Evolutionary conservation across 257 asterid species (phyloP).

Genomic region (Vinca minor): DNA sequence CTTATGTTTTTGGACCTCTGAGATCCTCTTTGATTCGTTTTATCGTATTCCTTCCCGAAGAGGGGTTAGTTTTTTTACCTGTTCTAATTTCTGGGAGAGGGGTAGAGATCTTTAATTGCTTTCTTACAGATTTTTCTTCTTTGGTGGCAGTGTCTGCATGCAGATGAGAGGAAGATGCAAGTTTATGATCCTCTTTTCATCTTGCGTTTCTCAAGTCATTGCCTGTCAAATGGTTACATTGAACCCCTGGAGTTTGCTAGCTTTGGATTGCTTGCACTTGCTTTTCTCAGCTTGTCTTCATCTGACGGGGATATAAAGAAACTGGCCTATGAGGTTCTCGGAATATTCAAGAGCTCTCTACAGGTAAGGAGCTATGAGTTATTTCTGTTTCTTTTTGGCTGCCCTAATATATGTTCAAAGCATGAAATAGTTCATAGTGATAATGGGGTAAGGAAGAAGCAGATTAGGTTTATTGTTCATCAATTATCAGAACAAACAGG

Average conservation of each 20-base stretch:
- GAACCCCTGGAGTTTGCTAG: conserved; percentile 86
- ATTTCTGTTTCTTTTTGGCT: no score
- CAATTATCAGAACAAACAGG: no score
- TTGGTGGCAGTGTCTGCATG: conserved; percentile 36
- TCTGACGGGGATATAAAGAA: conserved; percentile 63
- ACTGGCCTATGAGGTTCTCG: conserved; percentile 69
- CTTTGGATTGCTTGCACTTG: conserved; percentile 77
- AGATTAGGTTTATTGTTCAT: no score
- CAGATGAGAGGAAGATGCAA: conserved; percentile 33
- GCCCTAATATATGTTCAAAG: no score
- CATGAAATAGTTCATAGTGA: no score
- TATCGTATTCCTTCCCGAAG: not conserved
- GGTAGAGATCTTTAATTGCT: conserved; percentile 5
- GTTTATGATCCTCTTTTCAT: conserved; percentile 80
- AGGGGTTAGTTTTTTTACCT: not conserved
- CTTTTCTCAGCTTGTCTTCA: conserved; percentile 74
- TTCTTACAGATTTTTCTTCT: conserved; percentile 4
- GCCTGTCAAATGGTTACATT: conserved; percentile 62
- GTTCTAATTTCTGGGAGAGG: not conserved
- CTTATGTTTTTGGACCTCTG: conserved; percentile 1
- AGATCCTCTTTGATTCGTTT: not conserved
- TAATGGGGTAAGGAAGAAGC: no score
- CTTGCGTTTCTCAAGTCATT: conserved; percentile 67
- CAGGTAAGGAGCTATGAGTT: conserved; percentile 42
- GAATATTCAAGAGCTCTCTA: conserved; percentile 52